Conservation (phyloP, 192 early-diverging fungal species). For the Diversispora eburnea region DNA sequence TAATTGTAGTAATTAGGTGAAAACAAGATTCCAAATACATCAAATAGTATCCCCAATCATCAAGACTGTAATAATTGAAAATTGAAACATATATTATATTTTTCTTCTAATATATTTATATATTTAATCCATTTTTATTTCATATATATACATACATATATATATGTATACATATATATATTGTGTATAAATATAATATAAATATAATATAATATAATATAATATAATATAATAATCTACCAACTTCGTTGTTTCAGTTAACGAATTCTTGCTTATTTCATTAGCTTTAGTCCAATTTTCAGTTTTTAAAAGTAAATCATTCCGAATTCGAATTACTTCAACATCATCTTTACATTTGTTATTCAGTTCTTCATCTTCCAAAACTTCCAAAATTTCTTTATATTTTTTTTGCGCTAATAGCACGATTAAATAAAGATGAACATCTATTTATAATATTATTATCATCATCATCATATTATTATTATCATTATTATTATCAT, state of each 20-base stretch:
- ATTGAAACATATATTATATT: too few species aligned
- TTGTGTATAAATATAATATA: neutral
- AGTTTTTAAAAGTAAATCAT: constrained; percentile 49
- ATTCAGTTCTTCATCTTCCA: constrained; percentile 57
- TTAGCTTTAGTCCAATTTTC: constrained; percentile 38
- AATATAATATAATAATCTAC: neutral
- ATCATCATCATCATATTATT: too few species aligned
- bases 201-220: neutral
- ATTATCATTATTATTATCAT: neutral
- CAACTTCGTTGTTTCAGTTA: constrained; percentile 15
- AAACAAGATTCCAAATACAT: constrained; percentile 60
- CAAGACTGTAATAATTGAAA: constrained; percentile 43
- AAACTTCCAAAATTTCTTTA: constrained; percentile 58
- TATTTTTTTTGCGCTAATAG: constrained; percentile 68
- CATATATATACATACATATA: too few species aligned
- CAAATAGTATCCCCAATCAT: constrained; percentile 70
- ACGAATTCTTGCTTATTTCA: constrained; percentile 31
- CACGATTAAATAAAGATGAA: constrained; percentile 73
- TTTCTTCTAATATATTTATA: too few species aligned
- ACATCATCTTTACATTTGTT: constrained; percentile 67
- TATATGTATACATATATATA: too few species aligned
- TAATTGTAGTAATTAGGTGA: constrained; percentile 30
- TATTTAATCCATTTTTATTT: too few species aligned
- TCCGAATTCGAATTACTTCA: constrained; percentile 62
- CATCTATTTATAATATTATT: constrained; percentile 48